These are phyloP conservation scores for Scleroderma bovista DNA, from an alignment of 768 basidiomycete species.

Conservation along the genomic window DNA sequence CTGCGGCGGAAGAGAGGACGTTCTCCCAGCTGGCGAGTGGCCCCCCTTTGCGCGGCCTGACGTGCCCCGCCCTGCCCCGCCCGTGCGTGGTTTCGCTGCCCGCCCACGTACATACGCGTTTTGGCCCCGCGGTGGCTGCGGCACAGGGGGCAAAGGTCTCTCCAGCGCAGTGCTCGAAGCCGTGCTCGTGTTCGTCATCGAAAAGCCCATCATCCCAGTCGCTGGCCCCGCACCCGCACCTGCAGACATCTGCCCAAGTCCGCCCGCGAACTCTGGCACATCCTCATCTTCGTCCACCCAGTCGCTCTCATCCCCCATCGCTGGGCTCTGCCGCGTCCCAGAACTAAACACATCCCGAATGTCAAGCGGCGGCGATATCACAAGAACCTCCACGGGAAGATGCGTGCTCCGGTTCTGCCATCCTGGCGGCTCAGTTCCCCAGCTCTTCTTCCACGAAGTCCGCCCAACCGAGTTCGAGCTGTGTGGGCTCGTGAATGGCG, in stretches of 20 bases:
- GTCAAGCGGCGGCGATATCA: slow-evolving; percentile 49
- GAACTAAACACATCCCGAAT: slow-evolving; percentile 77
- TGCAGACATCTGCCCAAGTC: slow-evolving; percentile 55
- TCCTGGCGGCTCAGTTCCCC: slow-evolving; percentile 83
- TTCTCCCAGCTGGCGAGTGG: slow-evolving; percentile 56
- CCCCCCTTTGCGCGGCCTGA: slow-evolving; percentile 40
- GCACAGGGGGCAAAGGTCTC: slow-evolving; percentile 35
- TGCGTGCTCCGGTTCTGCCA: slow-evolving; percentile 68
- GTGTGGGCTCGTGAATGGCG: slow-evolving; percentile 61
- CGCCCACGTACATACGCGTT: slow-evolving; percentile 31
- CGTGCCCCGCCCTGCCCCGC: slow-evolving; percentile 21
- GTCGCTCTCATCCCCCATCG: slow-evolving; percentile 71
- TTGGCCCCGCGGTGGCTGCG: slow-evolving; percentile 46
- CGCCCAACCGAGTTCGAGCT: slow-evolving; percentile 46
- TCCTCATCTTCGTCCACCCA: slow-evolving; percentile 91
- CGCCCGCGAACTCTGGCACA: slow-evolving; percentile 63
- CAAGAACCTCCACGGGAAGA: slow-evolving; percentile 70
- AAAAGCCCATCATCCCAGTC: too few relatives aligned
- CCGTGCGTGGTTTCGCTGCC: slow-evolving; percentile 23
- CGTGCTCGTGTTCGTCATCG: slow-evolving; percentile 14
- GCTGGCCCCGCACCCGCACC: slow-evolving; percentile 18
- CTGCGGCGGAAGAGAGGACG: slow-evolving; percentile 49
- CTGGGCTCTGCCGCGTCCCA: slow-evolving; percentile 45
- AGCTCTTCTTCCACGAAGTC: slow-evolving; percentile 85
- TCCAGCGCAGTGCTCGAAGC: slow-evolving; percentile 26